Conservation (phyloP, 2,329 filamentous ascomycete genomes). For the Epicoccum nigrum region DNA sequence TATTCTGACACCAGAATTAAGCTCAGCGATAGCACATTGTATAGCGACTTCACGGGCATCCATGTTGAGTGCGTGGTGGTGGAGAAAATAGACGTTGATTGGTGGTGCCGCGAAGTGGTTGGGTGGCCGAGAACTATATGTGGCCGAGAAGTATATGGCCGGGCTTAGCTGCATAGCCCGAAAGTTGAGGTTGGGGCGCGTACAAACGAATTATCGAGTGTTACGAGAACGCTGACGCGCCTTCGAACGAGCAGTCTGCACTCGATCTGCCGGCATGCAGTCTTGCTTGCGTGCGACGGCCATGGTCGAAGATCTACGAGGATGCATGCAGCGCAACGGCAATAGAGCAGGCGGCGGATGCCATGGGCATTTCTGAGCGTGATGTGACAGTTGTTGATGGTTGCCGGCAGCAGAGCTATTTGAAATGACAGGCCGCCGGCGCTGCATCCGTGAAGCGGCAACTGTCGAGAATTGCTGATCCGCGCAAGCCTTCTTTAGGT, state of each 20-base stretch:
- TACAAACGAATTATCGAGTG: slow-evolving; percentile 1
- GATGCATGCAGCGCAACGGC: slow-evolving; percentile 13
- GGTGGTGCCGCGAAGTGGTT: no score
- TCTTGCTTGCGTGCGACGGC: slow-evolving; percentile 4
- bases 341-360: background rate
- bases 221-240: slow-evolving; percentile 1
- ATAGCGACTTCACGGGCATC: no score
- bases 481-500: slow-evolving; percentile 11
- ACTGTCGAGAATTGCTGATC: slow-evolving; percentile 15
- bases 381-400: background rate
- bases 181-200: slow-evolving; percentile 3
- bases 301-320: background rate
- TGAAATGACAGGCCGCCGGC: slow-evolving; percentile 5
- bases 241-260: background rate
- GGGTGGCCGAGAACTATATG: no score
- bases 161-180: no score
- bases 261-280: slow-evolving; percentile 4
- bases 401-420: background rate
- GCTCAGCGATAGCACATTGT: no score
- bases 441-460: slow-evolving; percentile 14
- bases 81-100: no score
- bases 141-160: no score
- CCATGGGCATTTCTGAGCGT: background rate
- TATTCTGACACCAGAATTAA: no score
- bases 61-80: no score